Base-by-base conservation (phyloP, 106 monocot species). In the Acorus gramineus region DNA sequence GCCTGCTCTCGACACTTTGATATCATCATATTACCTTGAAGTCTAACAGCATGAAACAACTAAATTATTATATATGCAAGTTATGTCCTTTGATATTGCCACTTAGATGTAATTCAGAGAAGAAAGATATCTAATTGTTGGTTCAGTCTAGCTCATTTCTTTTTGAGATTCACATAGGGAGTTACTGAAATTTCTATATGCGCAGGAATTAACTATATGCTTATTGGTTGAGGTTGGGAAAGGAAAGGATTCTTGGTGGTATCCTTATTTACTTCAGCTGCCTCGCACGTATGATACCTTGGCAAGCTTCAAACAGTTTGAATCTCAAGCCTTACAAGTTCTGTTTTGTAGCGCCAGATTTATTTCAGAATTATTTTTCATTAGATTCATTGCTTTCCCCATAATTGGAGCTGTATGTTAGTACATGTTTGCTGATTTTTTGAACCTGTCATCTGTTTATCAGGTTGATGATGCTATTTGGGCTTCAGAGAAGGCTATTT, bases 181-280 rank as follows among this genome's bases (percentile, higher is more conserved):
- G 58, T 59, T 59, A 6, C 58, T 13, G 6, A 5, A 8, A 43
- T 67, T 11, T 55, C 10, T 2, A 57, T 51, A 8, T 49, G 47
- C 42, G 56, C 98, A 98, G 98, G 76, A 79, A 63, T 76, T 98
- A 57, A 84, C 65, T 28, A 63, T 84, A 66, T 99, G 98, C 66
- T 76, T 99, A 64, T 72, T 99, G 76, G 79, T 77, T 69, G 89
- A 92, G 80, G 98, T 89, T 48, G 83, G 77, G 45, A 99, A 99
- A 74, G 83, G 89, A 66, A 99, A 57, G 69, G 57, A 28, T 70
- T 99, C 98, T 65, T 67, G 67, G 61, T 99, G 98, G 98, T 89
- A 89, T 42, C 83, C 78, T 9, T 99, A 92, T 72, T 72, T 99
- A 46, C 66, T 80, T 28, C 73, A 86, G 68, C 73, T 99, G 63